Base-by-base conservation (phyloP, 2,329 filamentous ascomycete genomes). In the Coleophoma crateriformis region DNA sequence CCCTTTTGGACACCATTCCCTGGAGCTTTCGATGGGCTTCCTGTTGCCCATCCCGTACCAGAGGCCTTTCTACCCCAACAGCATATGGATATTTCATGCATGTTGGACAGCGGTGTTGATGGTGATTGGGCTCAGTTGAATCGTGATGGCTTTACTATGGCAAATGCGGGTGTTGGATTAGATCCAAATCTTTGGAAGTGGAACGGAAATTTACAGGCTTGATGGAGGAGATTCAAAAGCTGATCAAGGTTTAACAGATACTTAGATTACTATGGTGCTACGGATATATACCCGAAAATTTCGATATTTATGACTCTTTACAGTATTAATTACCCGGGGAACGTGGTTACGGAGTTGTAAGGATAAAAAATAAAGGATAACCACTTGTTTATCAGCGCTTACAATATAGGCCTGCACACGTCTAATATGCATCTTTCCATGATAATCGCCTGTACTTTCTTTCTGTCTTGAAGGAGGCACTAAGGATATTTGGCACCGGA, bases 1-100 rank as follows among this genome's bases (percentile, higher is more conserved):
- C 41, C 41, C 20, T 54, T 50, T 38, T 58, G 54, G 52, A 56
- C 52, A 11, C 56, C 56, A 7, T 58, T 56, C 34, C 51, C 54
- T 2, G 46, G 48, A 11, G 17, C 17, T 8, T 33, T 39, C 5
- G 54, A 58, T 27, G 52, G 52, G 7, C 32, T 58, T 6, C 56
- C 54, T 2, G 17, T 58, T 2, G 49, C 37, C 7, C 27, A 44
- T 17, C 10, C 37, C 46, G 43, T 33, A 37, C 33, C 35, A 14
- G 43, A 49, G 20, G 13, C 15, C 11, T 13, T 41, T 12, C 39
- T 44, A 14, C 35, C 39, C 7, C 48, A 47, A 41, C 49, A 53
- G 32, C 37, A 51, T 37, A 55, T 55, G 53, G 49, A 53, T 35
- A 53, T 55, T 7, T 49, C 33, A 33, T 43, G 33, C 13, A 49